A percentile compares a stretch with the other conserved stretches of the same genome.
Evolutionary conservation across 2,329 filamentous ascomycete species (phyloP).

Genomic region (Magnaporthiopsis rhizophila): DNA sequence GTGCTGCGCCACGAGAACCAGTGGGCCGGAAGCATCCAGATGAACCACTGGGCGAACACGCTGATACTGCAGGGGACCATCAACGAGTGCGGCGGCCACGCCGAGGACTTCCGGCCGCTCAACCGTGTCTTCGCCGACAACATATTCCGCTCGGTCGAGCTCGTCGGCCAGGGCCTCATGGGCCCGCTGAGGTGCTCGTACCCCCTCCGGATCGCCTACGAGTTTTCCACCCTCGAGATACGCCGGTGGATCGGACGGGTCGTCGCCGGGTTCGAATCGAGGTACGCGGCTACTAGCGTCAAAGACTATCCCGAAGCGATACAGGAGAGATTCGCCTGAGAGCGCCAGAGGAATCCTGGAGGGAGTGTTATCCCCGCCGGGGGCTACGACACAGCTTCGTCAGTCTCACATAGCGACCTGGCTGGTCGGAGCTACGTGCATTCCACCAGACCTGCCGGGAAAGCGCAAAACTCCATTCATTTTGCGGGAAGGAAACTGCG

Average conservation of each 20-base stretch:
- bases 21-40: slow-evolving; percentile 27
- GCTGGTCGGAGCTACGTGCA: not conserved
- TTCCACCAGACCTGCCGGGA: not conserved
- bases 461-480: no score
- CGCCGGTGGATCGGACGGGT: slow-evolving; percentile 26
- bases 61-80: slow-evolving; percentile 31
- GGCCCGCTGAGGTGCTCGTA: slow-evolving; percentile 31
- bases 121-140: slow-evolving; percentile 21
- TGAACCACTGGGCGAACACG: slow-evolving; percentile 30
- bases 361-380: no score
- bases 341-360: no score
- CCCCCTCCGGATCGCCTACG: slow-evolving; percentile 29
- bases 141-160: slow-evolving; percentile 30
- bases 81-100: slow-evolving; percentile 19
- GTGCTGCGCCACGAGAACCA: slow-evolving; percentile 23
- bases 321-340: not conserved
- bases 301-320: slow-evolving; percentile 7
- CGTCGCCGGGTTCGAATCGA: slow-evolving; percentile 22
- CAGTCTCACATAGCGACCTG: no score
- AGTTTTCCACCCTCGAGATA: slow-evolving; percentile 25
- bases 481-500: no score
- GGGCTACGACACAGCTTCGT: no score
- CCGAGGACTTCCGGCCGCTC: slow-evolving; percentile 2
- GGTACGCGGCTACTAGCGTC: slow-evolving; percentile 24
- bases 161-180: slow-evolving; percentile 27